Percentiles rank a stretch among this genome's conserved stretches.
phyloP scores from a whole-genome alignment of 2,329 filamentous ascomycete species.

The Fusarium camptoceras region DNA sequence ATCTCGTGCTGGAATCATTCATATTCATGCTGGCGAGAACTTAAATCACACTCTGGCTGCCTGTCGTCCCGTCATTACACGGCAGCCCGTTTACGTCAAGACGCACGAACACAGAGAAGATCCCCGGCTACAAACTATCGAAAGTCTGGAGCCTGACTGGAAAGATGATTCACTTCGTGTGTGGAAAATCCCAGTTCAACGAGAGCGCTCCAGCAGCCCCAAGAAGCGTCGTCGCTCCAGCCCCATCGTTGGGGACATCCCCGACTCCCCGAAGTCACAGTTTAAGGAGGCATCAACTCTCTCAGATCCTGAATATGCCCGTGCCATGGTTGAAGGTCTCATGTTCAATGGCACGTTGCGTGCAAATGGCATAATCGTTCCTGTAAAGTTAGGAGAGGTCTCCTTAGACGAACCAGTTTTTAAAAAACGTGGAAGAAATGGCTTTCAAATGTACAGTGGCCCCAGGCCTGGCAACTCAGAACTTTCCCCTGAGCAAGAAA shows the following conservation, averaged over 20 bases:
- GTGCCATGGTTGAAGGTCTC: constrained; percentile 49
- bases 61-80: constrained; percentile 84
- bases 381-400: constrained; percentile 46
- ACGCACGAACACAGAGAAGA: constrained; percentile 73
- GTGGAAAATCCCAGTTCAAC: constrained; percentile 77
- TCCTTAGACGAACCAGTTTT: constrained; percentile 60
- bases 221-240: constrained; percentile 50
- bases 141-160: constrained; percentile 70
- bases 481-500: constrained; percentile 22
- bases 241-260: constrained; percentile 24
- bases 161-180: constrained; percentile 81
- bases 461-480: constrained; percentile 55
- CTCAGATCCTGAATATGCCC: constrained; percentile 50
- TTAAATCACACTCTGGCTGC: constrained; percentile 85
- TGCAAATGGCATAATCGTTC: constrained; percentile 40
- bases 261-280: not conserved
- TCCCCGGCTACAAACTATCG: constrained; percentile 47
- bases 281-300: constrained; percentile 34
- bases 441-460: constrained; percentile 76
- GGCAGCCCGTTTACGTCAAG: constrained; percentile 81
- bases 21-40: constrained; percentile 85
- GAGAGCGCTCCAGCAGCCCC: constrained; percentile 51
- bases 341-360: constrained; percentile 53
- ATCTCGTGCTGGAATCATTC: constrained; percentile 56
- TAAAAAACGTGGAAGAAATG: constrained; percentile 68